Base-by-base conservation (phyloP, 768 basidiomycete species). In the Pholiota microspora region DNA sequence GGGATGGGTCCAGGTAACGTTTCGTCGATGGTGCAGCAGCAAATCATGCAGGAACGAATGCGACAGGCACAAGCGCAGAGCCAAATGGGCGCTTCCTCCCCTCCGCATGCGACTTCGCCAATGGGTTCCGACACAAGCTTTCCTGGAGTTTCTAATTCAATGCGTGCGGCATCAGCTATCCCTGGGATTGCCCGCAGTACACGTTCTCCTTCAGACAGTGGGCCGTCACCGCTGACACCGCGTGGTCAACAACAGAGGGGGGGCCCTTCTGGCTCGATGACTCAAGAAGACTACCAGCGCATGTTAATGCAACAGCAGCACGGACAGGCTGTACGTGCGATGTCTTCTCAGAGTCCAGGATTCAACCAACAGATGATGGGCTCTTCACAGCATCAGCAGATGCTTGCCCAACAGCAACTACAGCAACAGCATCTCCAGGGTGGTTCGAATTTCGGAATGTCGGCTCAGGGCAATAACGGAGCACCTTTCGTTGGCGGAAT, bases 171-270 rank as follows among this genome's bases (percentile, higher is more conserved):
- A 25, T 59, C 76, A 36, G 68, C 80, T 18, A 85, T 89, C 50
- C 87, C 86, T 0, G 88, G 88, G 10, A 91, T 91, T 49, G 86
- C 88, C 18, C 76, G 89, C 61, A 89, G 84, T 60, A 80, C 82
- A 47, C 77, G 88, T 52, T 89, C 89, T 36, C 89, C 89, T n/a
- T 83, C 86, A 15, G 88, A 90, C 56, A 73, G 77, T 31, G 72
- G 74, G 23, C 72, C 76, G 27, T 74, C 81, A 49, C 79, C 82
- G 29, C 70, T 84, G 73, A 76, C 75, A 55, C 73, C 81, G 15
- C 73, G 81, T 49, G 69, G 71, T 18, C 52, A 56, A 51, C 23
- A 34, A 24, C 55, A 49, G 23, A 75, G n/a, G n/a, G n/a, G 76
- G 13, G 47, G 34, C 49, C 68, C 24, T 66, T 75, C 67, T 9